These are phyloP conservation scores for Elsinoe fawcettii DNA, from an alignment of 2,329 filamentous ascomycete species.

Conservation along the genomic window DNA sequence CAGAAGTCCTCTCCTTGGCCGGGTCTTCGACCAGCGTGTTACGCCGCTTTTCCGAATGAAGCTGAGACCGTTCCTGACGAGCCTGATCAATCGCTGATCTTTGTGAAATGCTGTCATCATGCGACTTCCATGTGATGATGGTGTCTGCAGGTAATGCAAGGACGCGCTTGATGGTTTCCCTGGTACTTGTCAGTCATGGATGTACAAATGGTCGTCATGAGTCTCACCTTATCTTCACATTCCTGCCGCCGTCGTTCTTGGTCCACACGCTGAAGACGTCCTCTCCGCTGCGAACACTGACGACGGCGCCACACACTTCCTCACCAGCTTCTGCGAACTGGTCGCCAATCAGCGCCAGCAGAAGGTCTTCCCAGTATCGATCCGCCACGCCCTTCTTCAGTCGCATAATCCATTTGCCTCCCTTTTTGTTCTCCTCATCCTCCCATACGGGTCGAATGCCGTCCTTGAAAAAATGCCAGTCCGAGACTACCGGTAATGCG, in stretches of 20 bases:
- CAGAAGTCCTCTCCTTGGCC: conserved; percentile 15
- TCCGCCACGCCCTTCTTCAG: conserved; percentile 96
- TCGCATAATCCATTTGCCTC: conserved; percentile 94
- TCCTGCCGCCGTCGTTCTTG: conserved; percentile 81
- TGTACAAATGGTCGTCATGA: neutral
- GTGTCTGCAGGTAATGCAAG: conserved; percentile 82
- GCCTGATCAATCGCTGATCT: conserved; percentile 84
- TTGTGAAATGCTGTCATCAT: conserved; percentile 92
- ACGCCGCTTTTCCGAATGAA: conserved; percentile 39
- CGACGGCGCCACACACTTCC: conserved; percentile 88
- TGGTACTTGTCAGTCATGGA: conserved; percentile 35
- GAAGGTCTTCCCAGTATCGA: conserved; percentile 90
- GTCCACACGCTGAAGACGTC: conserved; percentile 98
- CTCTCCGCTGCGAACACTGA: conserved; percentile 90
- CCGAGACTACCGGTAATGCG: conserved; percentile 78
- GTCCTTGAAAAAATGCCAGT: conserved; percentile 97
- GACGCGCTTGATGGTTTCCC: conserved; percentile 88
- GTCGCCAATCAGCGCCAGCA: conserved; percentile 85
- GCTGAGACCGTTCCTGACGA: conserved; percentile 66
- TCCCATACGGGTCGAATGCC: conserved; percentile 97
- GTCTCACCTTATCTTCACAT: conserved; percentile 87
- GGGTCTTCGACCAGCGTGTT: conserved; percentile 26
- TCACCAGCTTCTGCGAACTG: conserved; percentile 89
- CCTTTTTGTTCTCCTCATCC: conserved; percentile 90
- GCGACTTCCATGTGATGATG: conserved; percentile 88